Percentiles rank a stretch among this genome's conserved stretches.
Conservation (phyloP, 805 yeast species). For the Metschnikowia peoriensis region DNA sequence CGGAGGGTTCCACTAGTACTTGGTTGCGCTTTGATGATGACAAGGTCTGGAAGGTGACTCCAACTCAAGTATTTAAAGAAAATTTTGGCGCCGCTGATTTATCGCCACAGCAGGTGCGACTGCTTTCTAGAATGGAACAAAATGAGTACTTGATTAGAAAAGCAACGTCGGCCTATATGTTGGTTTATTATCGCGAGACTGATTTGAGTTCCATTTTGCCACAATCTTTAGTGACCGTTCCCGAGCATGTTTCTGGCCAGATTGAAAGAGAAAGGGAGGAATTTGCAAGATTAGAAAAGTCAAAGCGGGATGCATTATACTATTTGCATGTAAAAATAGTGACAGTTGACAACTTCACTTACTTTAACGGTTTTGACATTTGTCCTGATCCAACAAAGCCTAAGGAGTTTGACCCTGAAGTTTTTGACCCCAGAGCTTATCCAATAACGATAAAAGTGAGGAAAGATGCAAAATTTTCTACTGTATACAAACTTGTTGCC, state of each 20-base stretch:
- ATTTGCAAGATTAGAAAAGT: conserved; percentile 52
- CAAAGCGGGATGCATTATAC: conserved; percentile 59
- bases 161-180: conserved; percentile 95
- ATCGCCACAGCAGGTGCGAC: conserved; percentile 46
- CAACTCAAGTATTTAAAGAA: conserved; percentile 82
- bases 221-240: conserved; percentile 45
- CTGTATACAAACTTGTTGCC: conserved; percentile 50
- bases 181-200: conserved; percentile 79
- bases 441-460: conserved; percentile 52
- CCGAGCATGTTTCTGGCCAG: conserved; percentile 64
- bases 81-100: conserved; percentile 81
- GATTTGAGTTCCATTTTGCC: conserved; percentile 58
- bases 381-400: conserved; percentile 57
- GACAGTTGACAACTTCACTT: conserved; percentile 50
- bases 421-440: conserved; percentile 46
- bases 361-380: conserved; percentile 72
- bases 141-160: conserved; percentile 65
- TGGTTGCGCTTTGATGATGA: conserved; percentile 98
- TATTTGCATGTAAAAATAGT: conserved; percentile 53
- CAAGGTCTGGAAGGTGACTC: conserved; percentile 82
- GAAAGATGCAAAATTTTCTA: conserved; percentile 53
- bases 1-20: conserved; percentile 47
- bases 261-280: conserved; percentile 63
- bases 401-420: conserved; percentile 47
- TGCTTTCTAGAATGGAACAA: conserved; percentile 57